A percentile compares a stretch with the other conserved stretches of the same genome.
Conservation (phyloP, 495 filamentous ascomycete genomes). For the Geopyxis carbonaria region DNA sequence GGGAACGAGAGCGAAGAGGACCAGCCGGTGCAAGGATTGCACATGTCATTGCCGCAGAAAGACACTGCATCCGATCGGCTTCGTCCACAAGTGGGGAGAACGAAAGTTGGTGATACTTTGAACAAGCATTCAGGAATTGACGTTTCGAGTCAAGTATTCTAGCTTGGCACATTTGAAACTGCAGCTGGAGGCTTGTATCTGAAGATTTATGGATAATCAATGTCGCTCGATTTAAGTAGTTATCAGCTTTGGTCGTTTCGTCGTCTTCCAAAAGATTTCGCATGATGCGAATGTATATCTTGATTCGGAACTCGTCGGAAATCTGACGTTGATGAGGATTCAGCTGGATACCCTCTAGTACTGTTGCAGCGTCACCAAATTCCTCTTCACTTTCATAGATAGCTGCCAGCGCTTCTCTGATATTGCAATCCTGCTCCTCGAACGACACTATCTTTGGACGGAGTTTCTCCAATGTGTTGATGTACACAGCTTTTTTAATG, state of each 20-base stretch:
- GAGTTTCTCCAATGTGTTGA: slow-evolving; percentile 48
- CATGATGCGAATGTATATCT: slow-evolving; percentile 84
- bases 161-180: slow-evolving; percentile 80
- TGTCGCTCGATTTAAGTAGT: slow-evolving; percentile 82
- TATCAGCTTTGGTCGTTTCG: slow-evolving; percentile 68
- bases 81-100: slow-evolving; percentile 60
- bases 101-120: slow-evolving; percentile 74
- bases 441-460: slow-evolving; percentile 51
- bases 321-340: slow-evolving; percentile 75
- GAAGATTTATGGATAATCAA: slow-evolving; percentile 64
- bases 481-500: slow-evolving; percentile 51
- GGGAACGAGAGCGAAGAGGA: slow-evolving; percentile 57
- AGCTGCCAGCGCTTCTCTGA: slow-evolving; percentile 66
- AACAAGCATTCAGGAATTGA: slow-evolving; percentile 74
- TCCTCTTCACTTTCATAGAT: slow-evolving; percentile 72
- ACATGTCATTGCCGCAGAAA: slow-evolving; percentile 79
- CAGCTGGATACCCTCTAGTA: slow-evolving; percentile 67
- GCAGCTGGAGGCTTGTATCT: slow-evolving; percentile 53
- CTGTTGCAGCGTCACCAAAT: slow-evolving; percentile 56
- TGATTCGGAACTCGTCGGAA: slow-evolving; percentile 56
- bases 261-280: slow-evolving; percentile 89
- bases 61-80: slow-evolving; percentile 63
- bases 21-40: slow-evolving; percentile 90
- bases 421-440: slow-evolving; percentile 64
- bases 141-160: slow-evolving; percentile 83